Evolutionary conservation across 192 early-diverging fungal species (phyloP).

Genomic region (Oehlia diaphana): DNA sequence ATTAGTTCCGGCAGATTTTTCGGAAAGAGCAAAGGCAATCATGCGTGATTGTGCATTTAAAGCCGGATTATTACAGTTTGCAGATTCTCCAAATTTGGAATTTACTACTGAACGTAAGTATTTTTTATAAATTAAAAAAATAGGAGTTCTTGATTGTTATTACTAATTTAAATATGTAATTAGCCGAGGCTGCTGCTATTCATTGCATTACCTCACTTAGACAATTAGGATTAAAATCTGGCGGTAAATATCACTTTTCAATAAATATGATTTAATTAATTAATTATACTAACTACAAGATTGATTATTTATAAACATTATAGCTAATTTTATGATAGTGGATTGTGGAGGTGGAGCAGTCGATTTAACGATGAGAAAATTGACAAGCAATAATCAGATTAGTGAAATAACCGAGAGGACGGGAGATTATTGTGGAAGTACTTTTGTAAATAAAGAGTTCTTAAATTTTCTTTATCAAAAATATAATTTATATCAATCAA

Average conservation of each 20-base stretch:
- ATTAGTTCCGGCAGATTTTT: background rate
- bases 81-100: constrained; percentile 6
- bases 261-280: too few species aligned
- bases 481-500: background rate
- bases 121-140: background rate
- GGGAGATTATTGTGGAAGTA: constrained; percentile 46
- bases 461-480: background rate
- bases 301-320: background rate
- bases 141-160: background rate
- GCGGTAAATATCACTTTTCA: background rate
- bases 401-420: constrained; percentile 50
- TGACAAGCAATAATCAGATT: constrained; percentile 9
- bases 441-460: constrained; percentile 45
- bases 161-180: background rate
- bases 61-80: background rate
- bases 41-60: constrained; percentile 51
- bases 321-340: constrained; percentile 38
- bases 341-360: constrained; percentile 47
- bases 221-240: background rate
- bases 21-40: constrained; percentile 43
- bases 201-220: background rate
- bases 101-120: constrained; percentile 27
- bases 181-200: constrained; percentile 13
- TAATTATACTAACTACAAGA: background rate
- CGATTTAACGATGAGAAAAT: constrained; percentile 24